These are phyloP conservation scores for Calycina marina DNA, from an alignment of 2,329 filamentous ascomycete genomes.

Conservation along the genomic window DNA sequence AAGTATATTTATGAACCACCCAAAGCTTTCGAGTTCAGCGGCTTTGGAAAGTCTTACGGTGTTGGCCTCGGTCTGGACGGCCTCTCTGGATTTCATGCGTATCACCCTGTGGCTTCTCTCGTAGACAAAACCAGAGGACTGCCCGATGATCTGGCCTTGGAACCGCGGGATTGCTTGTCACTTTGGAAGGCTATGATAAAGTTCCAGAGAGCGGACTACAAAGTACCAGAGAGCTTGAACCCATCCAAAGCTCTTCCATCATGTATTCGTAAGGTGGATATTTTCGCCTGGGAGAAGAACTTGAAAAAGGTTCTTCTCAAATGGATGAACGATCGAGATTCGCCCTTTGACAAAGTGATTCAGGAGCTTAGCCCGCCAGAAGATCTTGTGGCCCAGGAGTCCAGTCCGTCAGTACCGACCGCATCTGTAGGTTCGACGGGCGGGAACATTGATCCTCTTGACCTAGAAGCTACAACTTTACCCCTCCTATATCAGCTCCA, in stretches of 20 bases:
- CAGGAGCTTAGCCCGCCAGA: constrained; percentile 27
- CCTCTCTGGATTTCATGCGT: constrained; percentile 18
- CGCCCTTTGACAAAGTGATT: constrained; percentile 30
- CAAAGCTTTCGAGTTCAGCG: constrained; percentile 24
- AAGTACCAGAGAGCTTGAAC: constrained; percentile 33
- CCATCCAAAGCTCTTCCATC: constrained; percentile 34
- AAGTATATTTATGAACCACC: constrained; percentile 53
- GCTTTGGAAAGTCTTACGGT: constrained; percentile 23
- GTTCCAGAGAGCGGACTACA: constrained; percentile 35
- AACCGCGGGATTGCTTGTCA: constrained; percentile 54
- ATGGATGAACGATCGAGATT: constrained; percentile 42
- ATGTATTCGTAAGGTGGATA: constrained; percentile 48
- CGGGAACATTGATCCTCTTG: constrained; percentile 15
- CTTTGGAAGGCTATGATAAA: constrained; percentile 52
- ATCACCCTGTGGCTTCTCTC: constrained; percentile 54
- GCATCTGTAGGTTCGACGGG: constrained; percentile 9
- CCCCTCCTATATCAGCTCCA: constrained; percentile 46
- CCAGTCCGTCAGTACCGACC: constrained; percentile 4
- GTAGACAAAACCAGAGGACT: constrained; percentile 46
- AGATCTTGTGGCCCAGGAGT: constrained; percentile 2
- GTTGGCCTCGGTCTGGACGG: constrained; percentile 30
- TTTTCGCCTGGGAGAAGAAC: constrained; percentile 47
- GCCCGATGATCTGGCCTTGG: constrained; percentile 52
- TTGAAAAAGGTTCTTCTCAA: constrained; percentile 42
- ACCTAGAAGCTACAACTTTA: constrained; percentile 32